Conservation (phyloP, 345 rosid genomes). For the Populus euphratica region DNA sequence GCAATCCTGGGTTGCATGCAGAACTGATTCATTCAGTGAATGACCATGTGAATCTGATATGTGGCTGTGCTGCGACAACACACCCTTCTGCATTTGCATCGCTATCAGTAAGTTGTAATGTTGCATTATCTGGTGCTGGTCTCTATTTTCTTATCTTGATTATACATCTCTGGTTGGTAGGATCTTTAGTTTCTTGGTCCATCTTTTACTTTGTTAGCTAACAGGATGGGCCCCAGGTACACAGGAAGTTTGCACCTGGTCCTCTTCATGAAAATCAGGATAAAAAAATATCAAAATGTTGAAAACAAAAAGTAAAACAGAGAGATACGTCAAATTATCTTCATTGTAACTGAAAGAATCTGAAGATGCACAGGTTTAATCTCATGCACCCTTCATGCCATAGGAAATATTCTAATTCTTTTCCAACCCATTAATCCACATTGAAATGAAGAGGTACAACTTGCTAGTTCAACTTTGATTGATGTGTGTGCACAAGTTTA, state of each 20-base stretch:
- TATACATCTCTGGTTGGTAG: neutral
- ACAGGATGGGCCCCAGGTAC: neutral
- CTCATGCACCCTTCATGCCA: neutral
- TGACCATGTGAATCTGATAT: conserved; percentile 71
- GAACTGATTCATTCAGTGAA: conserved; percentile 77
- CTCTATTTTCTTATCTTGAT: neutral
- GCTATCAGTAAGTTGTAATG: conserved; percentile 53
- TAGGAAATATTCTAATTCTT: neutral
- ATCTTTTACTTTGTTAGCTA: neutral
- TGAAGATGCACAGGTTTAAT: neutral
- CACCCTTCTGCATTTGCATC: conserved; percentile 84
- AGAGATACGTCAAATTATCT: neutral
- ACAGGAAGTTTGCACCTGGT: neutral
- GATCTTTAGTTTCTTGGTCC: neutral
- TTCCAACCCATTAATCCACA: neutral
- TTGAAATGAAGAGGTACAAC: neutral
- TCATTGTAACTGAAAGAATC: neutral
- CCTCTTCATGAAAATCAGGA: neutral
- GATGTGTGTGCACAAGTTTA: neutral
- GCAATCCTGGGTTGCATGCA: conserved; percentile 75
- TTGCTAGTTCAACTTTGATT: neutral
- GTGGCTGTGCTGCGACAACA: conserved; percentile 55
- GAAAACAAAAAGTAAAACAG: neutral
- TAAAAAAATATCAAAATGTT: neutral
- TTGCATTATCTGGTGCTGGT: neutral